Conservation (phyloP, 192 early-diverging fungal species). For the Ambispora gerdemannii region DNA sequence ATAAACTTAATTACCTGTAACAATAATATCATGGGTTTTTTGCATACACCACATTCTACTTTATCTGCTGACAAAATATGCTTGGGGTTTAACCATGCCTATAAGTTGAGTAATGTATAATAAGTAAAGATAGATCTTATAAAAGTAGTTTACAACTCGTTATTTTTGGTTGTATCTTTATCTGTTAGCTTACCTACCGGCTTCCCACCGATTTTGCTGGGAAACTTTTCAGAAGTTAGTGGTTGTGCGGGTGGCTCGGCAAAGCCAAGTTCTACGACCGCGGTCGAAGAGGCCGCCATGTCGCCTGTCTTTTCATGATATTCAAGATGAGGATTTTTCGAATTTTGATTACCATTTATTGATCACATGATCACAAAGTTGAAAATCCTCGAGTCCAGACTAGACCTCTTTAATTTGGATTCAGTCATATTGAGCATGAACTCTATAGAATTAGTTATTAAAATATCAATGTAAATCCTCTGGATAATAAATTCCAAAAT, state of each 20-base stretch:
- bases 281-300: conserved; percentile 22
- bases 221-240: conserved; percentile 61
- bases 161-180: no score
- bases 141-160: no score
- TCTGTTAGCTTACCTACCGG: conserved; percentile 62
- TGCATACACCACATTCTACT: conserved; percentile 70
- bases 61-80: conserved; percentile 56
- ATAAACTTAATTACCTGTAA: conserved; percentile 76
- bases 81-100: conserved; percentile 81
- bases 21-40: conserved; percentile 71
- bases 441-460: no score
- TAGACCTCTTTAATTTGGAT: no score
- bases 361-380: no score
- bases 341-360: no score
- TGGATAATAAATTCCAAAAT: no score
- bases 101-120: neutral
- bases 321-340: no score
- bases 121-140: neutral
- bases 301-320: neutral
- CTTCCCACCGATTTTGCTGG: conserved; percentile 84
- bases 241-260: conserved; percentile 65
- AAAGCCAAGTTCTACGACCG: conserved; percentile 59
- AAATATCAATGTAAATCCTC: no score
- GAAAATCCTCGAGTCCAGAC: no score
- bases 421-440: no score